Base-by-base conservation (phyloP, 306 rosid species). In the Ziziphus jujuba region DNA sequence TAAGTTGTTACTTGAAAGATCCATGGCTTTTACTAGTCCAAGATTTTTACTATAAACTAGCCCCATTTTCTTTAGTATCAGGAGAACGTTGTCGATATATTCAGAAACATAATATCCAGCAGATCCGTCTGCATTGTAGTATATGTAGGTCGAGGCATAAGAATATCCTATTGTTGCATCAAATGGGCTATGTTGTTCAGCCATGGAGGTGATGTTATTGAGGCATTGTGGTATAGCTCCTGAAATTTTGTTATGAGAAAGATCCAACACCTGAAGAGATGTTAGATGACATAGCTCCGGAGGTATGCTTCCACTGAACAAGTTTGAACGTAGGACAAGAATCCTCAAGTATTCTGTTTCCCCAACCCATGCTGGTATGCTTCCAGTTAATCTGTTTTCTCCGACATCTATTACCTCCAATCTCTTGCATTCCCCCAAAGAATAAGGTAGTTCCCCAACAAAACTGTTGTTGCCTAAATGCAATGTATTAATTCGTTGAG, bases 1-100 rank as follows among this genome's bases (percentile, higher is more conserved):
- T 4, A 73, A 9, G 5, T 23, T 43, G 28, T 65, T 73, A 22
- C 51, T 44, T 4, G 67, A 73, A 35, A 59, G 20, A n/a, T 73
- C 78, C 7, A 66, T 61, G 3, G 40, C n/a, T 34, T 60, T 67
- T 8, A 53, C 14, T 22, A 61, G 70, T 4, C 51, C 11, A 7
- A 63, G 54, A 16, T 49, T 49, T 49, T 17, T 49, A 14, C 54
- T 7, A 25, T 20, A 21, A 31, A 12, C 14, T 16, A 62, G 21
- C 23, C 7, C 9, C 50, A 36, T 14, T 53, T 22, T 48, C 4
- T 20, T 40, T 16, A 40, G 1, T 28, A 28, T n/a, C 22, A 36
- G 3, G 73, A 40, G 22, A 67, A 67, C 69, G 22, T 24, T 7
- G 15, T 44, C 21, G 65, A 34, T 15, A 15, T 49, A 12, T 4